Percentiles rank a stretch among this genome's conserved stretches.
Evolutionary conservation across 2,329 filamentous ascomycete genomes (phyloP).

Genomic region (Diaporthe capsici): DNA sequence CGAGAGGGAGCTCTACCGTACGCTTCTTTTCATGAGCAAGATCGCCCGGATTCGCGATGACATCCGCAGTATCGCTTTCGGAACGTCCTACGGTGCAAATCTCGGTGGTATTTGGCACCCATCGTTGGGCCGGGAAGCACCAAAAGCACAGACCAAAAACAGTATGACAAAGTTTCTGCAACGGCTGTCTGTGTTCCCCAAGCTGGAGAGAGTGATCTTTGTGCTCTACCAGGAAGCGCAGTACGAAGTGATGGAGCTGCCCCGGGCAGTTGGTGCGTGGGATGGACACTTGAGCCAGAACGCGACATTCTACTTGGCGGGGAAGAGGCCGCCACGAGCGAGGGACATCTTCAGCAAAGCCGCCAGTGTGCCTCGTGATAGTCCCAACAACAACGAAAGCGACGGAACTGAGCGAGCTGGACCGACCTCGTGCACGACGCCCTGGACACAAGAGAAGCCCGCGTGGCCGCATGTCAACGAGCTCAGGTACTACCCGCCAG

Average conservation of each 20-base stretch:
- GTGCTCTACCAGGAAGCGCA: constrained; percentile 64
- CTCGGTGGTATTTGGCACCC: constrained; percentile 60
- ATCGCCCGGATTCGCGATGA: constrained; percentile 59
- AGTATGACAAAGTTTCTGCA: constrained; percentile 60
- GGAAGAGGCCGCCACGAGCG: constrained; percentile 42
- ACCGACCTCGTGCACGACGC: constrained; percentile 21
- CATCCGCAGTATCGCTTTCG: constrained; percentile 58
- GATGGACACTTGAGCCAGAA: constrained; percentile 38
- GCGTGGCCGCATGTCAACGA: constrained; percentile 59
- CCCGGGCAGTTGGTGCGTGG: constrained; percentile 40
- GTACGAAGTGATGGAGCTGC: constrained; percentile 56
- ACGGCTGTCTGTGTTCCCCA: constrained; percentile 56
- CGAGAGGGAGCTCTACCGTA: constrained; percentile 61
- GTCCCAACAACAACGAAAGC: constrained; percentile 50
- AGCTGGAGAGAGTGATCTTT: constrained; percentile 58
- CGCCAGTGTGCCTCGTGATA: not conserved
- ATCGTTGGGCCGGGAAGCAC: constrained; percentile 57
- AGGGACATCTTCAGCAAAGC: constrained; percentile 33
- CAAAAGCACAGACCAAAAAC: constrained; percentile 53
- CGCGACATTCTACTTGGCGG: constrained; percentile 33
- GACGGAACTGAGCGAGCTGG: not conserved
- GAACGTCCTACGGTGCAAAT: constrained; percentile 62
- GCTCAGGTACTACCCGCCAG: constrained; percentile 55
- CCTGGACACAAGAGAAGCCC: constrained; percentile 47
- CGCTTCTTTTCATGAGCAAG: constrained; percentile 61